Conservation (phyloP, 2,329 filamentous ascomycete species). For the Paecilomyces sp. region DNA sequence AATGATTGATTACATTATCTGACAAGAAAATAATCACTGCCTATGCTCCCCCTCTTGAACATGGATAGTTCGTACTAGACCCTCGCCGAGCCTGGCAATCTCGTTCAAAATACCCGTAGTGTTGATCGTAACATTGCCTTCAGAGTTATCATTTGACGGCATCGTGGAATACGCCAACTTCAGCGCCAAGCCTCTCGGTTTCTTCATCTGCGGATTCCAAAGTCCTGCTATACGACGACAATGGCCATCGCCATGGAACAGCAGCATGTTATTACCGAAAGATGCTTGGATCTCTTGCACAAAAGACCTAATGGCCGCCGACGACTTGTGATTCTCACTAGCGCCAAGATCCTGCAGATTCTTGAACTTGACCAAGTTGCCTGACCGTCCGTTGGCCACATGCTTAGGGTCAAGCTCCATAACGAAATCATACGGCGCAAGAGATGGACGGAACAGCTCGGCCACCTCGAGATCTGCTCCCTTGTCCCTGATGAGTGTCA, state of each 20-base stretch:
- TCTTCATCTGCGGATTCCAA: conserved; percentile 51
- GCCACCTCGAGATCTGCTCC: conserved; percentile 48
- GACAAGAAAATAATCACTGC: conserved; percentile 5
- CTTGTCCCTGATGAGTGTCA: conserved; percentile 51
- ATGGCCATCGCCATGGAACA: conserved; percentile 63
- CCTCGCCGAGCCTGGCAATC: conserved; percentile 45
- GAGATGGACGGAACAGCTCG: conserved; percentile 63
- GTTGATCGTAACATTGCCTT: conserved; percentile 27
- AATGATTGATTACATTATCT: conserved; percentile 6
- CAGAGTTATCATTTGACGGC: conserved; percentile 11
- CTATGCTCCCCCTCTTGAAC: conserved; percentile 10
- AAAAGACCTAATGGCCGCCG: conserved; percentile 57
- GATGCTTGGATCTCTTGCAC: conserved; percentile 58
- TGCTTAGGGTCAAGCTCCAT: conserved; percentile 59
- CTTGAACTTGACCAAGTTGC: conserved; percentile 55
- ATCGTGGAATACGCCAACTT: conserved; percentile 31
- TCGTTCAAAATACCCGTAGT: conserved; percentile 35
- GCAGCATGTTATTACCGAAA: conserved; percentile 65
- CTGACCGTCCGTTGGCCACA: conserved; percentile 33
- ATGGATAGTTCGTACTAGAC: conserved; percentile 55
- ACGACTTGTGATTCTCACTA: conserved; percentile 41
- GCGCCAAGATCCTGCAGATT: conserved; percentile 59
- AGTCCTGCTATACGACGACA: conserved; percentile 56
- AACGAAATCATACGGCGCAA: conserved; percentile 79
- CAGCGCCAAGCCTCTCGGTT: conserved; percentile 25